Evolutionary conservation across 495 filamentous ascomycete species (phyloP), one percentile per base, ranked within the genome.

Genomic region (Penicillium lagena): DNA sequence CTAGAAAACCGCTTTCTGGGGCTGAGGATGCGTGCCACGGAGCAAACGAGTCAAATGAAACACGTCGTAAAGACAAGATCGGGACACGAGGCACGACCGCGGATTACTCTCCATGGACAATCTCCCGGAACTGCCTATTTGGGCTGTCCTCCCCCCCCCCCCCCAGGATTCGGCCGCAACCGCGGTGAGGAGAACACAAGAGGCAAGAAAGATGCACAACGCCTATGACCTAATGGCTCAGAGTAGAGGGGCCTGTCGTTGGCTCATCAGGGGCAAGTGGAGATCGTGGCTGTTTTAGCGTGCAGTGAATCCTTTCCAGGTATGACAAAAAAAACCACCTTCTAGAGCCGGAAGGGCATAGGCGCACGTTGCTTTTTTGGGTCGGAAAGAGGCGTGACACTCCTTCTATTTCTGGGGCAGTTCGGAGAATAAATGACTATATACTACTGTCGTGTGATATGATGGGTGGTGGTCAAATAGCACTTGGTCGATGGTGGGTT

Each of bases 101-200:
- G 32, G 32, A 7, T 12, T 34, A 10, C 32, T 34, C 9, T 34
- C 7, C 32, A 34, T 34, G 32, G 38, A 7, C 9, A 34, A 22
- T 4, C 4, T 22, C 22, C 22, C 22, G 22, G 56, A 59, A 57
- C 47, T 59, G 50, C 56, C 56, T 56, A 12, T 40, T 37, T 32
- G 28, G 48, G 56, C 31, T 45, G n/a, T n/a, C n/a, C n/a, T n/a
- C n/a, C n/a, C 41, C 10, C 8, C 13, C 50, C 47, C 51, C 54
- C 22, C 47, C 52, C 53, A 47, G 52, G 44, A 51, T 55, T 49
- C 44, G 52, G 47, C 44, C 43, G 37, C 37, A 36, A 49, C 49
- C 39, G 46, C 32, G 46, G 40, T 13, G 41, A 9, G 32, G 29
- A 46, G 39, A 12, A 15, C 17, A 31, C n/a, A 12, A 6, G 22